These are phyloP conservation scores for Coffea canephora DNA, from an alignment of 257 asterid genomes.

Conservation along the genomic window DNA sequence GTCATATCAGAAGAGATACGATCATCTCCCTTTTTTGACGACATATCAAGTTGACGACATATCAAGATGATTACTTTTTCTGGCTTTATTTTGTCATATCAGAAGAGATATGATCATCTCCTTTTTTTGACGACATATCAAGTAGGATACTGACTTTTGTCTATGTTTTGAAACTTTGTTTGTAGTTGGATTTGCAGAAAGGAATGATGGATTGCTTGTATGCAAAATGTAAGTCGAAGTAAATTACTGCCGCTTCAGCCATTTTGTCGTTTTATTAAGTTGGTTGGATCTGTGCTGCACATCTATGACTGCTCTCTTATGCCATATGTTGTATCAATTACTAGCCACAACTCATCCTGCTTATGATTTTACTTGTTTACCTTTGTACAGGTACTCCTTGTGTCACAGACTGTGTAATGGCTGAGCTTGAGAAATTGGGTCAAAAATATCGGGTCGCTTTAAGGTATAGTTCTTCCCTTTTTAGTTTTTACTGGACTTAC, in stretches of 20 bases:
- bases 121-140: neutral
- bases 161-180: conserved; percentile 1
- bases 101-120: neutral
- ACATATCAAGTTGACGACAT: neutral
- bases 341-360: neutral
- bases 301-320: neutral
- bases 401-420: conserved; percentile 98
- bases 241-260: neutral
- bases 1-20: neutral
- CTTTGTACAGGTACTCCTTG: conserved; percentile 82
- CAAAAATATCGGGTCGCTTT: conserved; percentile 91
- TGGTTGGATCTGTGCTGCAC: neutral
- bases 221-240: conserved; percentile 77
- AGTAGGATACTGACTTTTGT: neutral
- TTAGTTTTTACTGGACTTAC: neutral
- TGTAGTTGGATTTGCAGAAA: conserved; percentile 92
- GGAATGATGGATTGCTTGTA: conserved; percentile 98
- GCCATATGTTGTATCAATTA: neutral
- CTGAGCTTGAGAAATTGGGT: conserved; percentile 99
- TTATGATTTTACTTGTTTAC: neutral
- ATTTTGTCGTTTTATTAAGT: neutral
- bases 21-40: neutral
- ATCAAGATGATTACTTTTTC: neutral
- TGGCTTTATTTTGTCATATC: neutral
- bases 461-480: conserved; percentile 41